Conservation (phyloP, 306 rosid species). For the Biancaea sappan region DNA sequence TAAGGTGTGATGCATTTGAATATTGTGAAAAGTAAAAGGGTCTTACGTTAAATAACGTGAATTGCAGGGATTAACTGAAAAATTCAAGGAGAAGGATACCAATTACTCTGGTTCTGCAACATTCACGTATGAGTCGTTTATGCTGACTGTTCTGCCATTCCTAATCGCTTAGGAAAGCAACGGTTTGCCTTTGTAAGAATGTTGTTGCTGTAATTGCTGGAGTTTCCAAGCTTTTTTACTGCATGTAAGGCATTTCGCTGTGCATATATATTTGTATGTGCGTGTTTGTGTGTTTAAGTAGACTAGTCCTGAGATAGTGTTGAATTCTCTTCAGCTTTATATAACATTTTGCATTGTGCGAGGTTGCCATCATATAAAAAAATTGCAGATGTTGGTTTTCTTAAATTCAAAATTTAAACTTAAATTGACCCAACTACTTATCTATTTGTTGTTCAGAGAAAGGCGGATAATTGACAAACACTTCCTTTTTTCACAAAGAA, state of each 20-base stretch:
- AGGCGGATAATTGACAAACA: too few species aligned
- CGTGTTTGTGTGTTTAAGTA: too few species aligned
- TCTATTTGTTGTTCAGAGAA: too few species aligned
- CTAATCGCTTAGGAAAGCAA: slow-evolving; percentile 63
- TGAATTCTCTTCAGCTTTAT: not conserved
- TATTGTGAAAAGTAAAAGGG: not conserved
- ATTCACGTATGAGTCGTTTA: slow-evolving; percentile 82
- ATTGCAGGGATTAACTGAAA: slow-evolving; percentile 92
- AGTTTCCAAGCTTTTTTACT: not conserved
- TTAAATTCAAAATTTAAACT: too few species aligned
- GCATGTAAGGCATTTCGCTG: not conserved
- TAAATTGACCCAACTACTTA: too few species aligned
- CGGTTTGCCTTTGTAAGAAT: not conserved
- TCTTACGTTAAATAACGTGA: slow-evolving; percentile 20
- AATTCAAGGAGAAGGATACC: slow-evolving; percentile 93
- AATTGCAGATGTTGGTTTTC: too few species aligned
- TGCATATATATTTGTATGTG: not conserved
- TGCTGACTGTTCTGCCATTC: slow-evolving; percentile 95
- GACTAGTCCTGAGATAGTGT: not conserved
- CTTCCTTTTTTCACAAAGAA: too few species aligned
- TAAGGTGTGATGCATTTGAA: not conserved
- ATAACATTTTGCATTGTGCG: not conserved
- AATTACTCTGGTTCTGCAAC: slow-evolving; percentile 73
- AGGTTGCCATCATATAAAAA: too few species aligned
- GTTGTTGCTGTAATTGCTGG: not conserved